These are phyloP conservation scores for Mycena galopus DNA, from an alignment of 768 basidiomycete genomes.

Conservation along the genomic window DNA sequence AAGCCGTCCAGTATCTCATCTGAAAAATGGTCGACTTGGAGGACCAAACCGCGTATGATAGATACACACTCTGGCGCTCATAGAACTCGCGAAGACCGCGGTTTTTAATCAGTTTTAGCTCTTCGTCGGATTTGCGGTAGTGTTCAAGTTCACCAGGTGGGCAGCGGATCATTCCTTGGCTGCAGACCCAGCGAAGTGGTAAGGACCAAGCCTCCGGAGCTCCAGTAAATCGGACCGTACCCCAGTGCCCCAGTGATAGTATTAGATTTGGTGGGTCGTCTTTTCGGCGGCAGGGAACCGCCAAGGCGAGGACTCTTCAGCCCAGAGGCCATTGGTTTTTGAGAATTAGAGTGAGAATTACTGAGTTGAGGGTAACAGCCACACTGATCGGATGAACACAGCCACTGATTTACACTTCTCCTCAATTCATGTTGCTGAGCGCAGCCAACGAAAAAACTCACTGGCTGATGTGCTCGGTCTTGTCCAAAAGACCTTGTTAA, in stretches of 20 bases:
- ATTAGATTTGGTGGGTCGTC: too few species aligned
- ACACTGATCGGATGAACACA: too few species aligned
- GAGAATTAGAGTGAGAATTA: too few species aligned
- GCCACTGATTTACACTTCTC: neutral
- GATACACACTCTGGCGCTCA: slow-evolving; percentile 27
- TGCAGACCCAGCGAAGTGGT: slow-evolving; percentile 27
- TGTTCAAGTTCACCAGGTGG: slow-evolving; percentile 24
- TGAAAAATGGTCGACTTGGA: neutral
- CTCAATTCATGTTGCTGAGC: slow-evolving; percentile 18
- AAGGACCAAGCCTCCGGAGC: neutral
- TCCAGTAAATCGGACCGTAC: neutral
- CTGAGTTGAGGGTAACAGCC: too few species aligned
- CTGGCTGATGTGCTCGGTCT: slow-evolving; percentile 29
- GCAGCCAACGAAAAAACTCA: slow-evolving; percentile 24
- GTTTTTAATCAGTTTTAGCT: slow-evolving; percentile 23
- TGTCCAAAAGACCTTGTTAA: slow-evolving; percentile 32
- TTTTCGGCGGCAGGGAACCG: too few species aligned
- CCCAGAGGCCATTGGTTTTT: too few species aligned
- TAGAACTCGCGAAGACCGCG: slow-evolving; percentile 29
- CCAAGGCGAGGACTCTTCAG: too few species aligned
- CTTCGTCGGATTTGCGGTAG: slow-evolving; percentile 29
- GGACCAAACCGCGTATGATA: neutral
- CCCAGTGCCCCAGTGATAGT: neutral
- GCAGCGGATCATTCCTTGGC: slow-evolving; percentile 34
- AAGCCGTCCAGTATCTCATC: slow-evolving; percentile 36